phyloP scores from a whole-genome alignment of 192 early-diverging fungal genomes.

The Funneliformis geosporum region DNA sequence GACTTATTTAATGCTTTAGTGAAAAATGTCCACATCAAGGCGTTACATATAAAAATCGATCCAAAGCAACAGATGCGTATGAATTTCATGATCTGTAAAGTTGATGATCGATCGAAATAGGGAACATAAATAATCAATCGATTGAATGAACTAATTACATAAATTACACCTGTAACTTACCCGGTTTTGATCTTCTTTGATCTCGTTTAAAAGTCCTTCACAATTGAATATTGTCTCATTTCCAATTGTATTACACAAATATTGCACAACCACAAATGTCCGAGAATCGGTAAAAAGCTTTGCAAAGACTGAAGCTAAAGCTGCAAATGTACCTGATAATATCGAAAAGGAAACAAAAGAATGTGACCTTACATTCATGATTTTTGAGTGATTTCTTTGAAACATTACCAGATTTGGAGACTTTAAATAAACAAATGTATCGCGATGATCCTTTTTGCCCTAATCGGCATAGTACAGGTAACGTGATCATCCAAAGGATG shows the following conservation, averaged over 20 bases:
- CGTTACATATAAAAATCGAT: constrained; percentile 70
- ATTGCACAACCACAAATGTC: constrained; percentile 43
- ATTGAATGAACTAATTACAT: not conserved
- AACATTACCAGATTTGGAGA: too few relatives aligned
- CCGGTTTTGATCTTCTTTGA: not conserved
- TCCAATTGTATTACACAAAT: constrained; percentile 35
- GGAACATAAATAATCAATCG: not conserved
- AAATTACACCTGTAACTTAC: not conserved
- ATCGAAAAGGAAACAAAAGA: constrained; percentile 48
- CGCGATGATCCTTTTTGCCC: too few relatives aligned
- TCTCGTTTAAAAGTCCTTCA: not conserved
- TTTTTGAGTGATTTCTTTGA: not conserved
- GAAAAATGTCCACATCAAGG: constrained; percentile 86
- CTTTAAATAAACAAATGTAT: too few relatives aligned
- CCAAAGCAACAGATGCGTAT: constrained; percentile 56
- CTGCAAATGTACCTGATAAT: constrained; percentile 72
- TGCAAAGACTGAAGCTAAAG: constrained; percentile 78
- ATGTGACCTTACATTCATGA: not conserved
- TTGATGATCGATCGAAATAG: not conserved
- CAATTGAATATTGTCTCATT: constrained; percentile 3
- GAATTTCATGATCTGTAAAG: constrained; percentile 37
- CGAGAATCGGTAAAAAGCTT: constrained; percentile 68
- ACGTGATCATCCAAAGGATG: too few relatives aligned
- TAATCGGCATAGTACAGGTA: too few relatives aligned
- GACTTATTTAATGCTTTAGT: constrained; percentile 80